Percentiles rank a stretch among this genome's conserved stretches.
These are phyloP conservation scores for Candida mattraensis DNA, from an alignment of 805 yeast species.

Conservation along the genomic window DNA sequence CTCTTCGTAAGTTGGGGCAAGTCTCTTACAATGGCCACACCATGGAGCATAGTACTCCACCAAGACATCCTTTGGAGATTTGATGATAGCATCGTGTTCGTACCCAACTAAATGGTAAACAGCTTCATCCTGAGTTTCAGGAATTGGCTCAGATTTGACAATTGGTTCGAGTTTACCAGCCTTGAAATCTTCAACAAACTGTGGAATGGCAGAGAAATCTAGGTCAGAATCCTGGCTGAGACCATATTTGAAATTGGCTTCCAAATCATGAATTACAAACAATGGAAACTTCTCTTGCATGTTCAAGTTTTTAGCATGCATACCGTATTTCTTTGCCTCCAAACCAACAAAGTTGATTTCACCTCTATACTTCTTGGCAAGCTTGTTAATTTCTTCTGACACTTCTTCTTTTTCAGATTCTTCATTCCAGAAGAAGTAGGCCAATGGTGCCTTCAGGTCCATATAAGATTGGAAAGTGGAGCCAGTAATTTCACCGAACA, in stretches of 20 bases:
- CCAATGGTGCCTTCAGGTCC: conserved; percentile 72
- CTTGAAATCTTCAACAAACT: conserved; percentile 62
- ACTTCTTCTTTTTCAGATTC: conserved; percentile 64
- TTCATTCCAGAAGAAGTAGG: conserved; percentile 79
- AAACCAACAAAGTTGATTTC: conserved; percentile 84
- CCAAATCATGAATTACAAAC: conserved; percentile 79
- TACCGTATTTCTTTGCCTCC: conserved; percentile 76
- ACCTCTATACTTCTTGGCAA: conserved; percentile 79
- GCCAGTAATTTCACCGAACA: conserved; percentile 85
- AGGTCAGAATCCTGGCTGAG: conserved; percentile 57
- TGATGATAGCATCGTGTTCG: conserved; percentile 70
- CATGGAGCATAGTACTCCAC: conserved; percentile 96
- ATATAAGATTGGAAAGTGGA: conserved; percentile 75
- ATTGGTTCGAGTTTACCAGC: conserved; percentile 69
- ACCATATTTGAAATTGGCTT: conserved; percentile 73
- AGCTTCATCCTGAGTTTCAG: conserved; percentile 72
- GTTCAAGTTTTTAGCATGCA: conserved; percentile 84
- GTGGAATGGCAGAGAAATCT: conserved; percentile 51
- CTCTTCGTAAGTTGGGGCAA: conserved; percentile 87
- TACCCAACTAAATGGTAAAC: conserved; percentile 77
- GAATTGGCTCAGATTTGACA: conserved; percentile 83
- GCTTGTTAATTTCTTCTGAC: conserved; percentile 49
- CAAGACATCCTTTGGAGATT: conserved; percentile 65
- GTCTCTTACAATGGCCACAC: conserved; percentile 95
- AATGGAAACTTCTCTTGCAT: conserved; percentile 86